Base-by-base conservation (phyloP, 2,329 filamentous ascomycete species). In the Diaporthe helianthi region DNA sequence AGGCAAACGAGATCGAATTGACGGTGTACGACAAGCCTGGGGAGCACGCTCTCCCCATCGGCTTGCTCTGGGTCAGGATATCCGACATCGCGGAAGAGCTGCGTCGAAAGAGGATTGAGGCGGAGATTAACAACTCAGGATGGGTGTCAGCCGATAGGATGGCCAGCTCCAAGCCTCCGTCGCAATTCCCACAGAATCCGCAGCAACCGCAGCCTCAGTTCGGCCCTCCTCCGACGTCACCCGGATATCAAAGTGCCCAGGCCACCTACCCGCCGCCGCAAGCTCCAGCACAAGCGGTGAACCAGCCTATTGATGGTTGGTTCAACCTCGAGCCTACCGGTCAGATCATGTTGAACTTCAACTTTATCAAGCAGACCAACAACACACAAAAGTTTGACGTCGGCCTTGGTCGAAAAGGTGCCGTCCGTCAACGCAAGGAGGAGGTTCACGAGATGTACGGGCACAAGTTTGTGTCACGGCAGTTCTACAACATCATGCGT, bases 401-500 rank as follows among this genome's bases (percentile, higher is more conserved):
- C 69, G 96, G 96, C 77, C 89, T 99, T 73, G 93, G 93, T 73
- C 92, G 96, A 78, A 97, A 98, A 83, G 96, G 95, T 77, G 96
- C 96, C 73, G 94, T 99, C 74, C 93, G 96, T 74, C 95, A 99
- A 82, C 93, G 93, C 77, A 99, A 99, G 84, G 96, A 99, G 80
- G 94, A 98, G 77, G 91, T 99, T 5, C 93, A 98, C 82, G 96
- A 99, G 83, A 97, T 98, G 85, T 98, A 97, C 79, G 96, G 96
- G 60, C 96, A 99, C 90, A 99, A 98, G 83, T 99, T 99, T 78
- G 91, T 98, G 68, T 93, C 96, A 77, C 94, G 98, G 79, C 96
- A 98, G 80, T 99, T 99, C 81, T 99, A 98, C 90, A 99, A 98
- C 86, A 98, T 99, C 78, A 99, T 99, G 96, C 95, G 96, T 72